These are phyloP conservation scores for Aureobasidium sp. DNA, from an alignment of 2,329 filamentous ascomycete species.

Conservation along the genomic window DNA sequence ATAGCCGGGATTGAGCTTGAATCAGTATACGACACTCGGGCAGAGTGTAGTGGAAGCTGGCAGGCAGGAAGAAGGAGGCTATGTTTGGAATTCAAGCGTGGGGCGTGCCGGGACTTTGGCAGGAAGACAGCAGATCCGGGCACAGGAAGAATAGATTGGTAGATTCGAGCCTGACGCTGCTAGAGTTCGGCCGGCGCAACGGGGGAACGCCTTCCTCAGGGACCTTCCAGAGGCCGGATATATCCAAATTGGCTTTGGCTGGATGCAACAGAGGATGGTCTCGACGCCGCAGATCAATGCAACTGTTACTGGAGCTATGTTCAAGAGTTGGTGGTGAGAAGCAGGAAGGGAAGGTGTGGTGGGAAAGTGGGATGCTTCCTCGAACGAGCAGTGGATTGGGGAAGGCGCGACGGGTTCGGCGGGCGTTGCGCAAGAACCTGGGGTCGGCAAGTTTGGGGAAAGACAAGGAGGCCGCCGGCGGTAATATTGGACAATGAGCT, in stretches of 20 bases:
- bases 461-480: constrained; percentile 8
- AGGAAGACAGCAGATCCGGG: constrained; percentile 7
- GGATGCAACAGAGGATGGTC: not conserved
- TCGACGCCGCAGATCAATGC: not conserved
- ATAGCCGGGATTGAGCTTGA: not conserved
- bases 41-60: not conserved
- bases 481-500: constrained; percentile 13
- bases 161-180: constrained; percentile 12
- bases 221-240: not conserved
- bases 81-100: constrained; percentile 10
- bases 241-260: not conserved
- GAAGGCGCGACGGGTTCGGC: constrained; percentile 8
- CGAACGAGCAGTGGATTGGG: constrained; percentile 4
- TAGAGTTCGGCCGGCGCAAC: constrained; percentile 15
- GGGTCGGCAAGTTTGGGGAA: constrained; percentile 14
- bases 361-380: not conserved
- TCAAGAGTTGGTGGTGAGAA: not conserved
- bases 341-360: not conserved
- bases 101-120: constrained; percentile 8
- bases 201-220: constrained; percentile 8
- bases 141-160: constrained; percentile 12
- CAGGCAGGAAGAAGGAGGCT: constrained; percentile 11
- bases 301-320: not conserved
- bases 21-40: not conserved
- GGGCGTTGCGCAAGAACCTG: constrained; percentile 13